Evolutionary conservation across 2,329 filamentous ascomycete genomes (phyloP).

Genomic region (Microthyrium microscopicum): DNA sequence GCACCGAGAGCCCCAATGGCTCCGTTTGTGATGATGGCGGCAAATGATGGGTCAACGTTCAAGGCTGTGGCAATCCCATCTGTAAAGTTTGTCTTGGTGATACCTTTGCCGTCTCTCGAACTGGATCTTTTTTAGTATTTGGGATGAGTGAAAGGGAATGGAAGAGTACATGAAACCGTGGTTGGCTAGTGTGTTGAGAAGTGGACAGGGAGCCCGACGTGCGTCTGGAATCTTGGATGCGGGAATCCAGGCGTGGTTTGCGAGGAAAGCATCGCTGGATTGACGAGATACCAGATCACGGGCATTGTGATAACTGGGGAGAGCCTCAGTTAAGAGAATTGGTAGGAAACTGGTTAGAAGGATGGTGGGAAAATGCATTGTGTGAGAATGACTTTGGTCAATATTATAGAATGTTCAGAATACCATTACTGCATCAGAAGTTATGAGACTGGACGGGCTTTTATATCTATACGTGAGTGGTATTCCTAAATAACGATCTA

Average conservation of each 20-base stretch:
- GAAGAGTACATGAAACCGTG: slow-evolving; percentile 2
- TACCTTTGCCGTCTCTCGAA: slow-evolving; percentile 1
- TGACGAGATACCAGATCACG: too few relatives aligned
- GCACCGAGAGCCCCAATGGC: slow-evolving; percentile 1
- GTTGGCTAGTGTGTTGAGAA: slow-evolving; percentile 7
- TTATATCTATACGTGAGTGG: too few relatives aligned
- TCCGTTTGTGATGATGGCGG: slow-evolving; percentile 1
- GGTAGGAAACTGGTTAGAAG: too few relatives aligned
- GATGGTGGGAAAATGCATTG: too few relatives aligned
- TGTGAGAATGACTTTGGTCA: too few relatives aligned
- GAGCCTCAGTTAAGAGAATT: too few relatives aligned
- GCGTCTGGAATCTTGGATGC: not conserved
- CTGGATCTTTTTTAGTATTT: not conserved
- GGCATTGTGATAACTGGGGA: too few relatives aligned
- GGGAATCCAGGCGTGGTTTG: slow-evolving; percentile 5
- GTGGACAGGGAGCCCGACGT: slow-evolving; percentile 4
- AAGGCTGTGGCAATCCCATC: not conserved
- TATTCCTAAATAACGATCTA: too few relatives aligned
- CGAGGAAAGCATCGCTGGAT: not conserved
- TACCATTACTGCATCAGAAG: too few relatives aligned
- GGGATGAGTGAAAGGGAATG: not conserved
- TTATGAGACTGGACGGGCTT: too few relatives aligned
- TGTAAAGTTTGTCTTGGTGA: not conserved
- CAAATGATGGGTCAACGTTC: slow-evolving; percentile 4
- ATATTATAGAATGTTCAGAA: too few relatives aligned